Evolutionary conservation across 805 yeast genomes (phyloP), one percentile per base, ranked within the genome.

Genomic region (Pichia californica): DNA sequence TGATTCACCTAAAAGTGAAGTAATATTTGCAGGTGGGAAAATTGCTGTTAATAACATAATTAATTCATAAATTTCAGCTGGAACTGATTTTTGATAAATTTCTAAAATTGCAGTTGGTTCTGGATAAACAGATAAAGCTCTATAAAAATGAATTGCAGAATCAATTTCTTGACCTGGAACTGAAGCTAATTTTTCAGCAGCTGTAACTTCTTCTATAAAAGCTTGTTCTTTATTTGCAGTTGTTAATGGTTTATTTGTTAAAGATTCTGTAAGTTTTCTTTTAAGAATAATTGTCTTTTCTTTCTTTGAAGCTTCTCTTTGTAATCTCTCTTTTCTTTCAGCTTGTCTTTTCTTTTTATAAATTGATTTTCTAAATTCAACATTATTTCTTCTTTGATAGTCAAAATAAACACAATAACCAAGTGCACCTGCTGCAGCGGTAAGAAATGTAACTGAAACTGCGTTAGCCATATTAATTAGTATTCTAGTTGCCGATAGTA

Each of bases 391-490:
- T 69, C 99, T 87, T 67, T 76, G 75, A 72, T 88, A 85, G 69
- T 93, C 99, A 59, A 94, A 94, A 70, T 87, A 93, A 31, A 79
- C 69, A 44, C 91, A 86, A 67, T 93, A 91, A 15, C 85, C 88
- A 38, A 79, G 63, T 15, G 73, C 60, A 30, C 83, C 79, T 25
- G 80, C 66, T 27, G 73, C 64, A 32, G 62, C 36, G 15, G 66
- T 53, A 9, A 65, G 42, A 28, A 56, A 46, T 46, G 48, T 38
- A 15, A 46, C 31, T 16, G 47, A 20, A n/a, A 44, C 41, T 29
- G 52, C 30, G 18, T 46, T 43, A 14, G 52, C 44, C 51, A 49
- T 48, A 21, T 16, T 41, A 8, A 11, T 5, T 25, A 15, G 26
- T 16, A 26, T n/a, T 28, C 19, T 28, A 15, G n/a, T n/a, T n/a